Evolutionary conservation across 176 grass and related monocot genomes (phyloP).

Genomic region (Eragrostis curvula): DNA sequence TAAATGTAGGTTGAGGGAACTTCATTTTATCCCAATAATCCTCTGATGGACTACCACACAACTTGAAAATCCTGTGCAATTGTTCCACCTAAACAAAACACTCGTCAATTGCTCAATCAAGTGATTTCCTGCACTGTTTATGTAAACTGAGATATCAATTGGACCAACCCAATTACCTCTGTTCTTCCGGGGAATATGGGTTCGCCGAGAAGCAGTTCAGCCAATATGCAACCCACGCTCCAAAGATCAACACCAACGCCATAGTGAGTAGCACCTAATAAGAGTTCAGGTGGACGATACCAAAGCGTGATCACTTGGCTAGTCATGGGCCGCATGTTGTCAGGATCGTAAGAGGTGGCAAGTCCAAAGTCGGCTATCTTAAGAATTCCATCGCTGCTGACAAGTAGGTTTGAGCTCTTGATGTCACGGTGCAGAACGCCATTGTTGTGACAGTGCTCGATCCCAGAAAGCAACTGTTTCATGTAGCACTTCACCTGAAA

Average conservation of each 20-base stretch:
- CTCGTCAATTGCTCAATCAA: not conserved
- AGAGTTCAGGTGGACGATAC: constrained; percentile 95
- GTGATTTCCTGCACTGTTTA: constrained; percentile 5
- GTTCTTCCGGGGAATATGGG: constrained; percentile 86
- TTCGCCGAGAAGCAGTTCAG: constrained; percentile 72
- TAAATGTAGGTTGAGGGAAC: constrained; percentile 69
- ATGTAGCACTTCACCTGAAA: constrained; percentile 95
- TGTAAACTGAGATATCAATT: not conserved
- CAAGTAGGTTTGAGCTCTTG: constrained; percentile 90
- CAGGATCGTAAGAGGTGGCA: constrained; percentile 68
- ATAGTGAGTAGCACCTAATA: constrained; percentile 86
- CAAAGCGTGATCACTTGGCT: constrained; percentile 93
- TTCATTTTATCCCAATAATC: constrained; percentile 83
- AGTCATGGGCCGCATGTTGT: constrained; percentile 66
- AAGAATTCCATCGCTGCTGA: constrained; percentile 75
- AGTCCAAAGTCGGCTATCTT: constrained; percentile 98
- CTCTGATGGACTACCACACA: constrained; percentile 86
- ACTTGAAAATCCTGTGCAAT: constrained; percentile 94
- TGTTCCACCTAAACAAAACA: constrained; percentile 84
- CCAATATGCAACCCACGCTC: constrained; percentile 95
- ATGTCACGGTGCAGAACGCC: constrained; percentile 91
- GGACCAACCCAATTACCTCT: constrained; percentile 61
- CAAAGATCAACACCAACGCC: constrained; percentile 88
- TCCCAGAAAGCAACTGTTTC: constrained; percentile 79
- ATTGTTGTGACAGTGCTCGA: constrained; percentile 87